Percentiles rank a stretch among this genome's conserved stretches.
These are phyloP conservation scores for Amniculicola lignicola DNA, from an alignment of 495 filamentous ascomycete genomes.

Conservation along the genomic window DNA sequence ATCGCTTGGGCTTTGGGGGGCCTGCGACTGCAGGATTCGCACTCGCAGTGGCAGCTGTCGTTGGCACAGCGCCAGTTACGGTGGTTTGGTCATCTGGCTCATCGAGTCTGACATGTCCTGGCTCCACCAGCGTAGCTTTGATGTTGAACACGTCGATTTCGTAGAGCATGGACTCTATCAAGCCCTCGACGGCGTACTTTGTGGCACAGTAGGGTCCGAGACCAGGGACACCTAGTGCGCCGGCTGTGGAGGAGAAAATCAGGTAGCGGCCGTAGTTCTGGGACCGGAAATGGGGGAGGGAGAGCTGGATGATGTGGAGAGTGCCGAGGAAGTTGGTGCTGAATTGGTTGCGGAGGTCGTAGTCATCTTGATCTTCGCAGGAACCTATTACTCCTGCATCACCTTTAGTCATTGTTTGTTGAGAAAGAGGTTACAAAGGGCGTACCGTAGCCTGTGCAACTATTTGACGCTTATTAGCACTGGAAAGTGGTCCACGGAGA, in stretches of 20 bases:
- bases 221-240: constrained; percentile 85
- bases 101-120: constrained; percentile 81
- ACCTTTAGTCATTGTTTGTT: constrained; percentile 3
- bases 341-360: constrained; percentile 93
- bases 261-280: constrained; percentile 74
- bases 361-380: constrained; percentile 94
- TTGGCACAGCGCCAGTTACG: neutral
- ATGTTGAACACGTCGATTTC: constrained; percentile 89
- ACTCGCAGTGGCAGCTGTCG: neutral
- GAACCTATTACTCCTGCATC: constrained; percentile 77
- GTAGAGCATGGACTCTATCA: constrained; percentile 94
- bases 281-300: constrained; percentile 80
- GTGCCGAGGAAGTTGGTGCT: constrained; percentile 96
- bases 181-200: constrained; percentile 91
- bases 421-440: neutral
- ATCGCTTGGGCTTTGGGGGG: constrained; percentile 42
- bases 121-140: constrained; percentile 88
- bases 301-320: constrained; percentile 87
- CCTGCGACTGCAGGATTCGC: no score
- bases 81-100: constrained; percentile 42
- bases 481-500: neutral
- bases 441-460: constrained; percentile 68
- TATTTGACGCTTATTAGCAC: constrained; percentile 14
- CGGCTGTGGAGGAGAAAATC: constrained; percentile 88
- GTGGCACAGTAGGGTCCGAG: constrained; percentile 92